phyloP scores from a whole-genome alignment of 2,329 filamentous ascomycete species.

The Cadophora gregata region DNA sequence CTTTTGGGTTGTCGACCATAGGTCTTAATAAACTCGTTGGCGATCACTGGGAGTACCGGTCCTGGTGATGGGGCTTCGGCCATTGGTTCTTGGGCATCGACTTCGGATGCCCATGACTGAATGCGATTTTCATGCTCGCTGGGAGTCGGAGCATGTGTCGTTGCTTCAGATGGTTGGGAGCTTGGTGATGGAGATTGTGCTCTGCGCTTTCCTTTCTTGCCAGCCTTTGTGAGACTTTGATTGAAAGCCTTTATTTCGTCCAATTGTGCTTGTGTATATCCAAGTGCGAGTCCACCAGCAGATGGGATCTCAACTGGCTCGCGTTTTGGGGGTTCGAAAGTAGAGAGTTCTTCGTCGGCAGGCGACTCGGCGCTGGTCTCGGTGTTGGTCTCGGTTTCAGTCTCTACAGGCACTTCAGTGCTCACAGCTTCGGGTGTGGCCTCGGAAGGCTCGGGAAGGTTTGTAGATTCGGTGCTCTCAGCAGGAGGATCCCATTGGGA shows the following conservation, averaged over 20 bases:
- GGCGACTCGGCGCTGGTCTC: too few species aligned
- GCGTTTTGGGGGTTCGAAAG: constrained; percentile 20
- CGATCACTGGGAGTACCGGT: constrained; percentile 9
- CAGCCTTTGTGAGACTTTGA: constrained; percentile 33
- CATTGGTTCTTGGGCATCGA: constrained; percentile 20
- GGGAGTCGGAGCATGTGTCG: constrained; percentile 20
- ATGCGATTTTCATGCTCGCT: constrained; percentile 29
- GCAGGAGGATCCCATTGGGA: constrained; percentile 12
- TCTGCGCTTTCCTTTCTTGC: constrained; percentile 23
- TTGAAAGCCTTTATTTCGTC: constrained; percentile 36
- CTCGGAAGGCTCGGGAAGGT: neutral
- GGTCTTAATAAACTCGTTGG: constrained; percentile 24
- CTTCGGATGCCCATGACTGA: constrained; percentile 31
- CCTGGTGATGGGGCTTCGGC: neutral
- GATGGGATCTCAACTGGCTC: constrained; percentile 14
- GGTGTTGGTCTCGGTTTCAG: neutral
- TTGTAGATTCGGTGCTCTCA: neutral
- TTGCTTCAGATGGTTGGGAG: neutral
- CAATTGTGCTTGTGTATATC: constrained; percentile 34
- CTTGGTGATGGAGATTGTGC: constrained; percentile 17
- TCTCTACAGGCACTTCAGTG: neutral
- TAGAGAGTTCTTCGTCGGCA: neutral
- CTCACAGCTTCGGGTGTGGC: neutral
- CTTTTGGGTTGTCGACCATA: constrained; percentile 26
- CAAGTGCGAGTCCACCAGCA: constrained; percentile 28